phyloP scores from a whole-genome alignment of 2,329 filamentous ascomycete genomes.

The Xylaria sp. region DNA sequence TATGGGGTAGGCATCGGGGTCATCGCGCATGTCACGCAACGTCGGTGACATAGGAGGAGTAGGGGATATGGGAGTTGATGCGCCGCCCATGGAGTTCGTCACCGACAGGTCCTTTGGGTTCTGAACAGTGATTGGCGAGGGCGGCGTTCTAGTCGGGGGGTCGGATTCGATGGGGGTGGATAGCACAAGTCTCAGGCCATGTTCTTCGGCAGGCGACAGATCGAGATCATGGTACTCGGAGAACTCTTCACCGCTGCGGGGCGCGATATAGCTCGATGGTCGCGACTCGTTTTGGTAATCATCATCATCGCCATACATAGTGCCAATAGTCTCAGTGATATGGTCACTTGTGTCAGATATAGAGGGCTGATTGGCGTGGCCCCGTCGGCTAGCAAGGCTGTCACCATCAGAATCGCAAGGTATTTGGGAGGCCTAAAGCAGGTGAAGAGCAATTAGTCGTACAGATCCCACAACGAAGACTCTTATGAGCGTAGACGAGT shows the following conservation, averaged over 20 bases:
- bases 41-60: constrained; percentile 45
- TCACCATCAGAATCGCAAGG: constrained; percentile 49
- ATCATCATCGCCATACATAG: constrained; percentile 77
- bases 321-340: constrained; percentile 89
- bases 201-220: constrained; percentile 34
- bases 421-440: constrained; percentile 51
- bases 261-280: constrained; percentile 69
- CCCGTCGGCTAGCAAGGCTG: constrained; percentile 54
- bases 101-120: constrained; percentile 35
- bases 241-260: constrained; percentile 50
- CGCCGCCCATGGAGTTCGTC: constrained; percentile 35
- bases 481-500: constrained; percentile 1
- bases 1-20: constrained; percentile 72
- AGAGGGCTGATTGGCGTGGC: constrained; percentile 53
- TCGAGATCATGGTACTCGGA: constrained; percentile 32
- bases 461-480: neutral
- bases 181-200: constrained; percentile 40
- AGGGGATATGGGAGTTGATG: constrained; percentile 29
- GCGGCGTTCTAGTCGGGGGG: constrained; percentile 31
- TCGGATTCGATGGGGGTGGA: constrained; percentile 38
- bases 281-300: constrained; percentile 48
- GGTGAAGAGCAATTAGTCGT: constrained; percentile 17
- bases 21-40: constrained; percentile 50
- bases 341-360: constrained; percentile 89
- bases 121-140: constrained; percentile 36